A percentile compares a stretch with the other conserved stretches of the same genome.
Evolutionary conservation across 2,329 filamentous ascomycete species (phyloP).

Genomic region (Diplodia scrobiculata): DNA sequence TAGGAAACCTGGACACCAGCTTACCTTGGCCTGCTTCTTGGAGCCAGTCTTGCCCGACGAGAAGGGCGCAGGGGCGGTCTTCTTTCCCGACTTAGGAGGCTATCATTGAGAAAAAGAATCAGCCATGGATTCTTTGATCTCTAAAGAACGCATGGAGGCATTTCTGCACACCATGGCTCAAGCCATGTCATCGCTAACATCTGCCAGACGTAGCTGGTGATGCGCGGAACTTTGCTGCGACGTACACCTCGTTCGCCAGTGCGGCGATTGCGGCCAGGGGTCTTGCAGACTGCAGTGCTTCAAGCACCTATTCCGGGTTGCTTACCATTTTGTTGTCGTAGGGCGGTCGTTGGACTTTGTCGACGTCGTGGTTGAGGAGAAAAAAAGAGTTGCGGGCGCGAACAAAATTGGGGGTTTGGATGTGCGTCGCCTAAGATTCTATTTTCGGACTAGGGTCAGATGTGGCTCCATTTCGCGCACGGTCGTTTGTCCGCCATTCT

Average conservation of each 20-base stretch:
- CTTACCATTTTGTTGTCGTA: conserved; percentile 30
- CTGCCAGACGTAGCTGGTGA: conserved; percentile 7
- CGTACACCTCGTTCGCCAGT: conserved; percentile 7
- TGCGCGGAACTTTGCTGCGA: conserved; percentile 28
- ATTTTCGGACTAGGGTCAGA: not conserved
- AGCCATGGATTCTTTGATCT: conserved; percentile 59
- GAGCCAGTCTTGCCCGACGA: conserved; percentile 85
- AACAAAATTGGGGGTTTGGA: conserved; percentile 20
- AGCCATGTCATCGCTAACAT: conserved; percentile 29
- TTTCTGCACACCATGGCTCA: conserved; percentile 25
- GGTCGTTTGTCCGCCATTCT: not conserved
- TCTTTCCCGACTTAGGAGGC: conserved; percentile 96
- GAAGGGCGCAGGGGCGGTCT: conserved; percentile 95
- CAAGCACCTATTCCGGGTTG: conserved; percentile 8
- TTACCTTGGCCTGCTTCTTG: conserved; percentile 97
- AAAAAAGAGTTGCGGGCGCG: not conserved
- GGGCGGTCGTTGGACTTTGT: conserved; percentile 28
- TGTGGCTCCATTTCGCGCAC: not conserved
- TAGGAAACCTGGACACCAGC: conserved; percentile 43
- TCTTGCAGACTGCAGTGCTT: conserved; percentile 11
- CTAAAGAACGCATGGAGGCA: conserved; percentile 27
- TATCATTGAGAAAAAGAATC: conserved; percentile 99
- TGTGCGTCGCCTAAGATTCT: conserved; percentile 13
- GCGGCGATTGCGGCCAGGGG: conserved; percentile 18
- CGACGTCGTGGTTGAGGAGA: conserved; percentile 28